Evolutionary conservation across 2,329 filamentous ascomycete genomes (phyloP).

Genomic region (Sclerotinia subarctica): DNA sequence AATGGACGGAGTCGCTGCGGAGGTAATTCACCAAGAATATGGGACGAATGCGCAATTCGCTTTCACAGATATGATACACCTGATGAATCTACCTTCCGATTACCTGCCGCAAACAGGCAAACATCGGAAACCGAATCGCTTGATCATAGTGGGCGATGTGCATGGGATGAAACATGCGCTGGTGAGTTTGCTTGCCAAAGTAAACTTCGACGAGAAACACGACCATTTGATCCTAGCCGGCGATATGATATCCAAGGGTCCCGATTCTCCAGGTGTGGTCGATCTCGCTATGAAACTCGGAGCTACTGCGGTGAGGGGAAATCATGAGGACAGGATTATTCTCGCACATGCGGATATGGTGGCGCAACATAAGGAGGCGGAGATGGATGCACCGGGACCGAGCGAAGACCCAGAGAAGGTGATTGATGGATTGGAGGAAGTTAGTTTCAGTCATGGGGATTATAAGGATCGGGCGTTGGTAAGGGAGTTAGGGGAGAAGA

Average conservation of each 20-base stretch:
- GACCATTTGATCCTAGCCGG: constrained; percentile 78
- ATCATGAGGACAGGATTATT: constrained; percentile 88
- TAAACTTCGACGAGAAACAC: constrained; percentile 56
- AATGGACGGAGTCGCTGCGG: background rate
- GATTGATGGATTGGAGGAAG: constrained; percentile 32
- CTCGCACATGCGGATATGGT: constrained; percentile 51
- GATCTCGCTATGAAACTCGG: constrained; percentile 68
- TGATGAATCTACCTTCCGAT: constrained; percentile 34
- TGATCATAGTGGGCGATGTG: constrained; percentile 87
- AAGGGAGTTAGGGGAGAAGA: constrained; percentile 43
- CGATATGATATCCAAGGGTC: constrained; percentile 82
- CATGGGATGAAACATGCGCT: constrained; percentile 78
- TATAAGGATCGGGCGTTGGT: constrained; percentile 35
- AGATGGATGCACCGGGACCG: constrained; percentile 28
- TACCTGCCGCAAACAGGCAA: constrained; percentile 38
- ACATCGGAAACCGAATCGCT: constrained; percentile 48
- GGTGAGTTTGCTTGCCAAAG: constrained; percentile 61
- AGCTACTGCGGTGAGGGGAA: constrained; percentile 82
- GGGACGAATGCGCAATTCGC: constrained; percentile 28
- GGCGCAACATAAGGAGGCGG: constrained; percentile 35
- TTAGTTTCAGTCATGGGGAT: constrained; percentile 33
- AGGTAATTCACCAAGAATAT: constrained; percentile 12
- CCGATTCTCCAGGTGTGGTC: constrained; percentile 75
- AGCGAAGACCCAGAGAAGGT: constrained; percentile 35
- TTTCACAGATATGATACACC: constrained; percentile 33